phyloP scores from a whole-genome alignment of 1,284 basidiomycete species.

The Cutaneotrichosporon sp. region DNA sequence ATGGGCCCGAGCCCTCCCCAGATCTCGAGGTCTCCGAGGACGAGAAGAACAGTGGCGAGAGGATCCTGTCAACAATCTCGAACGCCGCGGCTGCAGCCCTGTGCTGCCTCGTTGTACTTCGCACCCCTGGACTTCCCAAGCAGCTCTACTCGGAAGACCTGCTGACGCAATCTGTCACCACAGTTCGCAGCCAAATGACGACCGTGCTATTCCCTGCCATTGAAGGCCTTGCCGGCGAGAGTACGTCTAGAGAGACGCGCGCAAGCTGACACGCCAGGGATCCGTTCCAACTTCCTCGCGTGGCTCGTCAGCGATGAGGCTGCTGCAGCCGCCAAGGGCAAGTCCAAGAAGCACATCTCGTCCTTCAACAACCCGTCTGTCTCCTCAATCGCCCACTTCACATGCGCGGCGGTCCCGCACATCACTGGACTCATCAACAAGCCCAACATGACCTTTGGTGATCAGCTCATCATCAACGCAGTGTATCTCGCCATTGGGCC shows the following conservation, averaged over 20 bases:
- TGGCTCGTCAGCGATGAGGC: slow-evolving; percentile 59
- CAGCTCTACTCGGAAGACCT: slow-evolving; percentile 90
- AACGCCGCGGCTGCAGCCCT: slow-evolving; percentile 77
- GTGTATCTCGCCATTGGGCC: slow-evolving; percentile 90
- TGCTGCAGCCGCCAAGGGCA: slow-evolving; percentile 39
- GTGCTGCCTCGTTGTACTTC: slow-evolving; percentile 73
- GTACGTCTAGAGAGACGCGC: slow-evolving; percentile 24
- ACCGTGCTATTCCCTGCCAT: slow-evolving; percentile 83
- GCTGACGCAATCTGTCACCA: slow-evolving; percentile 70
- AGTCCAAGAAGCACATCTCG: slow-evolving; percentile 20
- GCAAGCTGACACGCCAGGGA: slow-evolving; percentile 27
- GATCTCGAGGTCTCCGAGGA: slow-evolving; percentile 52
- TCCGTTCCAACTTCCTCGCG: slow-evolving; percentile 58
- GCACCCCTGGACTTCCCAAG: slow-evolving; percentile 74
- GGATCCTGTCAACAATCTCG: slow-evolving; percentile 60
- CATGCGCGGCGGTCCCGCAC: slow-evolving; percentile 54
- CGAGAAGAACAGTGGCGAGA: slow-evolving; percentile 59
- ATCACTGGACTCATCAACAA: slow-evolving; percentile 51
- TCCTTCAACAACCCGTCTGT: slow-evolving; percentile 56
- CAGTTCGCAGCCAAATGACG: slow-evolving; percentile 75
- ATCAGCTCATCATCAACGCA: slow-evolving; percentile 80
- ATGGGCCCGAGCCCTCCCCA: slow-evolving; percentile 10
- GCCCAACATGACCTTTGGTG: slow-evolving; percentile 69
- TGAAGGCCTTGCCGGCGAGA: slow-evolving; percentile 62
- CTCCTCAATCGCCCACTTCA: slow-evolving; percentile 66